A percentile compares a stretch with the other conserved stretches of the same genome.
phyloP scores from a whole-genome alignment of 495 filamentous ascomycete species.

The Aspergillus carlsbadensis region DNA sequence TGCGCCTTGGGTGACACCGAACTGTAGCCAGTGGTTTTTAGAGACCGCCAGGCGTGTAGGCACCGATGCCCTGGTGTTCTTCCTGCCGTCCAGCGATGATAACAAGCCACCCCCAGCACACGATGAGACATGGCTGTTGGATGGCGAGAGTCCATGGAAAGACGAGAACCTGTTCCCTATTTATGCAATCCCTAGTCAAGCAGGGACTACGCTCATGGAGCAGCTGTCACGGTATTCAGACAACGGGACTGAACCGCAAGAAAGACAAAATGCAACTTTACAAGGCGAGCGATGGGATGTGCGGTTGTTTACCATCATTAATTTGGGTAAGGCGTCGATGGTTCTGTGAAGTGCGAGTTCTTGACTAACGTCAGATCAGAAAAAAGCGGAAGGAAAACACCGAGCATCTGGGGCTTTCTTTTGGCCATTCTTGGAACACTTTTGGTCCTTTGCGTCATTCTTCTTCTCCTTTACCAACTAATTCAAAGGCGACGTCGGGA shows the following conservation, averaged over 20 bases:
- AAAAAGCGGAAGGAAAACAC: constrained; percentile 35
- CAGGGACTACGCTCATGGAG: constrained; percentile 66
- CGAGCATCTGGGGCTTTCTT: constrained; percentile 79
- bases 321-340: constrained; percentile 47
- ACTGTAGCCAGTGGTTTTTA: constrained; percentile 71
- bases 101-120: constrained; percentile 60
- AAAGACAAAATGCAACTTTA: constrained; percentile 46
- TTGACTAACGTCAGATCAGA: constrained; percentile 10
- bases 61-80: constrained; percentile 72
- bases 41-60: constrained; percentile 55
- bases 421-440: constrained; percentile 78
- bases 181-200: constrained; percentile 73
- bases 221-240: constrained; percentile 75
- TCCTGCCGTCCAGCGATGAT: constrained; percentile 55
- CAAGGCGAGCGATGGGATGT: constrained; percentile 50
- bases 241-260: constrained; percentile 54
- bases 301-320: constrained; percentile 62
- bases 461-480: constrained; percentile 70
- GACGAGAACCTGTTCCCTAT: constrained; percentile 65
- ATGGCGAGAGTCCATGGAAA: constrained; percentile 65
- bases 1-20: constrained; percentile 79
- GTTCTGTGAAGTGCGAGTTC: not conserved
- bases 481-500: constrained; percentile 66
- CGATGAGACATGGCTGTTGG: constrained; percentile 63
- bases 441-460: constrained; percentile 59